Conservation (phyloP, 148 eudicot genomes). For the Salicornia ramosissima region DNA sequence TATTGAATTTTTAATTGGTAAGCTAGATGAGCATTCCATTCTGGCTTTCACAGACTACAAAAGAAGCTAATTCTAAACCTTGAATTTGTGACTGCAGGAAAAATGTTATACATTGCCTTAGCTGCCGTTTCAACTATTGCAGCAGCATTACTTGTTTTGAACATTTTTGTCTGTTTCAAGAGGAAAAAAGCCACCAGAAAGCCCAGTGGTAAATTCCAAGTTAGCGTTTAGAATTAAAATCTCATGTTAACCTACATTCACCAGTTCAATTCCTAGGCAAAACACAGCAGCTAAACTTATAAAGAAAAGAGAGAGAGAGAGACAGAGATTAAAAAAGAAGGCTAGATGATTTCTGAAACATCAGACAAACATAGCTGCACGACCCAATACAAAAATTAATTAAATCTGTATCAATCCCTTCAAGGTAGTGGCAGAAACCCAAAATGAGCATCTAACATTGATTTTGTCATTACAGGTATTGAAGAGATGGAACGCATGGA, state of each 20-base stretch:
- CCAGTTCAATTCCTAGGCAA: not conserved
- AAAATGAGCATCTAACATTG: not conserved
- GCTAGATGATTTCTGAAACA: too few species aligned
- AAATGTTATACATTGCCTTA: constrained; percentile 16
- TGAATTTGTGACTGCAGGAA: constrained; percentile 2
- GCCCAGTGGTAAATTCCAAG: constrained; percentile 11
- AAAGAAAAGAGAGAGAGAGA: too few species aligned
- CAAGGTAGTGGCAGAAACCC: not conserved
- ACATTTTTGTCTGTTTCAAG: constrained; percentile 8
- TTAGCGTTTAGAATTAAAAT: not conserved
- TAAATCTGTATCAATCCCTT: not conserved
- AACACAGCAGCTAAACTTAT: too few species aligned
- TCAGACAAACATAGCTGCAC: too few species aligned
- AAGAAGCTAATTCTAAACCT: not conserved
- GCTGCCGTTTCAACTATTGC: constrained; percentile 17
- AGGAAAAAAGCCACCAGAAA: constrained; percentile 12
- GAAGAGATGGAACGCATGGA: constrained; percentile 30
- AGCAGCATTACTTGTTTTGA: constrained; percentile 18
- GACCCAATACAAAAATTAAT: not conserved
- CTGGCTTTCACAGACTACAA: not conserved
- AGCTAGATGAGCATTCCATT: not conserved
- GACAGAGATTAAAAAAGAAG: too few species aligned
- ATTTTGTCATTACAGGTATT: constrained; percentile 13
- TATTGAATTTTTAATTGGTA: too few species aligned
- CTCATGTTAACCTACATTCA: not conserved